These are phyloP conservation scores for Phytophthora capsici DNA, from an alignment of 352 stramenopile genomes.

Conservation along the genomic window DNA sequence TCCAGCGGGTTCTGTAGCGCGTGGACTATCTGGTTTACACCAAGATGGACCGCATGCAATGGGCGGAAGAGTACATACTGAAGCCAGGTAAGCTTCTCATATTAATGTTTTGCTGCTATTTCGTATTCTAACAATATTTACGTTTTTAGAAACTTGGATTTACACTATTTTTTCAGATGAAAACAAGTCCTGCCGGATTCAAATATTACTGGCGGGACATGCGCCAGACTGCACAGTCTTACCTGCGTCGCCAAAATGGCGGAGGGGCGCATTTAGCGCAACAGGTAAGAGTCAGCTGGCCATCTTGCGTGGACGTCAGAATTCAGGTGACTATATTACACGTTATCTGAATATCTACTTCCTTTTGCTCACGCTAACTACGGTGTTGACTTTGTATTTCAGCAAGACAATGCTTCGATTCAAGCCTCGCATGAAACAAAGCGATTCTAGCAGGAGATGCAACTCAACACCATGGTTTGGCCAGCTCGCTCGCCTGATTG, in stretches of 20 bases:
- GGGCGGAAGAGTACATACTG: too few relatives aligned
- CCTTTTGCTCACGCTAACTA: too few relatives aligned
- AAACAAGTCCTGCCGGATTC: conserved; percentile 1
- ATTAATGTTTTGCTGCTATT: too few relatives aligned
- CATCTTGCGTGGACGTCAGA: too few relatives aligned
- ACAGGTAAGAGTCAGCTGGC: too few relatives aligned
- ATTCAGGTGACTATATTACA: too few relatives aligned
- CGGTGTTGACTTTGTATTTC: background rate
- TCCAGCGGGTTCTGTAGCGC: background rate
- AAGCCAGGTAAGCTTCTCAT: too few relatives aligned
- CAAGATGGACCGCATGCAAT: conserved; percentile 5
- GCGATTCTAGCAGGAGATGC: conserved; percentile 3
- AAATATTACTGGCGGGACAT: conserved; percentile 7
- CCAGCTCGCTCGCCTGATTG: background rate
- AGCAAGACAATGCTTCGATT: too few relatives aligned
- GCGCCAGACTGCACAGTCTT: background rate
- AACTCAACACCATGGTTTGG: conserved; percentile 16
- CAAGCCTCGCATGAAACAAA: conserved; percentile 2
- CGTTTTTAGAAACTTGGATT: conserved; percentile 11
- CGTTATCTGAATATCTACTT: too few relatives aligned
- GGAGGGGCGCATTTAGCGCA: too few relatives aligned
- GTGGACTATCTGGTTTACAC: conserved; percentile 13
- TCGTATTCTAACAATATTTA: too few relatives aligned
- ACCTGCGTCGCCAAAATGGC: background rate
- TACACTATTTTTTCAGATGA: conserved; percentile 7